A percentile compares a stretch with the other conserved stretches of the same genome.
Evolutionary conservation across 768 basidiomycete species (phyloP).

Genomic region (Lanmaoa rubissima): DNA sequence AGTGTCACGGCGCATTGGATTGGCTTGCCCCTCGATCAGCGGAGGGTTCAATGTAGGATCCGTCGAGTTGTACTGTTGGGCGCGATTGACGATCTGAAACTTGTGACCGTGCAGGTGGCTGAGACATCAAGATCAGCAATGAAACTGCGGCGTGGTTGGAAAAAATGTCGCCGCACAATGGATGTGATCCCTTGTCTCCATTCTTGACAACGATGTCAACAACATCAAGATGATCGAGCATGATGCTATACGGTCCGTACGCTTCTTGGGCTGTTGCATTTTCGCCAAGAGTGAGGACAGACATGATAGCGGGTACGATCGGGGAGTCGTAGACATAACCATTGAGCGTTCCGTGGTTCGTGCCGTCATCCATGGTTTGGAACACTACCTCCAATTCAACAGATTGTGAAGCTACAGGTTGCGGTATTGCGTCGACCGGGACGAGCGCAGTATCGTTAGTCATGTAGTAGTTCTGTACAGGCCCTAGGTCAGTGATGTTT

Average conservation of each 20-base stretch:
- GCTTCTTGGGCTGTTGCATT: constrained; percentile 65
- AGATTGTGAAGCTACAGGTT: constrained; percentile 51
- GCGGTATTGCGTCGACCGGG: constrained; percentile 53
- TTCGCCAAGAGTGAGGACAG: constrained; percentile 69
- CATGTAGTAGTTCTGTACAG: constrained; percentile 55
- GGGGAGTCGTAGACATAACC: constrained; percentile 65
- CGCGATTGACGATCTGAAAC: constrained; percentile 75
- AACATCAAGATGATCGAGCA: constrained; percentile 72
- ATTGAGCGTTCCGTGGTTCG: constrained; percentile 80
- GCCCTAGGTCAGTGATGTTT: constrained; percentile 49
- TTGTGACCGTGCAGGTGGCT: constrained; percentile 94
- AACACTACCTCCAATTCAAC: constrained; percentile 74
- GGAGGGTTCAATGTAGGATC: constrained; percentile 82
- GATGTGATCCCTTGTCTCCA: constrained; percentile 71
- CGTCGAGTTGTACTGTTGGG: constrained; percentile 64
- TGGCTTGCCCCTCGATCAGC: constrained; percentile 69
- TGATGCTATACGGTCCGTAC: constrained; percentile 79
- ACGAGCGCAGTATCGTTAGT: constrained; percentile 69
- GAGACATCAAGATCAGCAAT: not conserved
- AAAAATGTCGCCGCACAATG: constrained; percentile 58
- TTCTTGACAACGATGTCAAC: constrained; percentile 79
- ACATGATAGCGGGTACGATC: constrained; percentile 74
- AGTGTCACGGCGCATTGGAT: constrained; percentile 93
- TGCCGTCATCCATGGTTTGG: constrained; percentile 83
- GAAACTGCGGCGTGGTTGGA: not conserved